Evolutionary conservation across 345 rosid species (phyloP), one percentile per base, ranked within the genome.

Genomic region (Mangifera indica): DNA sequence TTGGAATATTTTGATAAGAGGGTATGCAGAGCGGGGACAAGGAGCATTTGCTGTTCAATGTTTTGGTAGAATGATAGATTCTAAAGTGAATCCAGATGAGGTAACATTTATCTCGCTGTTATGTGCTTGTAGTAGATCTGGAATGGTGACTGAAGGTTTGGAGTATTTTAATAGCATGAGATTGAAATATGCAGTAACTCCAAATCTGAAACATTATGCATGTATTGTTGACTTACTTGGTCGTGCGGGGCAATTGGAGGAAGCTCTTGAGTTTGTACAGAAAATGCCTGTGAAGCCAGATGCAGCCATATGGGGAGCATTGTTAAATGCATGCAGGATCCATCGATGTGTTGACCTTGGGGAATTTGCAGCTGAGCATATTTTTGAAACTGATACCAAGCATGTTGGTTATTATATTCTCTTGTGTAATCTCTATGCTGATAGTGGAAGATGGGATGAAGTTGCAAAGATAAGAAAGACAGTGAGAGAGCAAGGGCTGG

Each of bases 211-310:
- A 80, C 98, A 93, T 77, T 91, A 85, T 79, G 88, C 93, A 15
- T 93, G 95, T 54, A 67, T 91, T 62, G 98, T 93, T 74, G 98
- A 93, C 88, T 82, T 89, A 79, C 89, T 89, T 68, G 97, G 97
- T 42, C 88, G 91, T 64, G 86, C 83, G 22, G 98, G 98, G 21
- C 64, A 82, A 51, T 78, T 93, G 75, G 85, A 84, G 67, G 87
- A 84, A 72, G 97, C 98, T 9, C 80, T 81, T 48, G 75, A 77
- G 67, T 81, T 93, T 71, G 87, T 93, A 51, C 80, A 78, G 71
- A 59, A 73, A 66, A 91, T 93, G 86, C 88, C 97, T 10, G 45
- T 89, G 45, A 71, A 66, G 66, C 89, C 97, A 61, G 98, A 91
- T 79, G 81, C 88, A 7, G 92, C 95, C 7, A 78, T 91, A 69